These are phyloP conservation scores for Pulveroboletus sp. DNA, from an alignment of 768 basidiomycete species.

Conservation along the genomic window DNA sequence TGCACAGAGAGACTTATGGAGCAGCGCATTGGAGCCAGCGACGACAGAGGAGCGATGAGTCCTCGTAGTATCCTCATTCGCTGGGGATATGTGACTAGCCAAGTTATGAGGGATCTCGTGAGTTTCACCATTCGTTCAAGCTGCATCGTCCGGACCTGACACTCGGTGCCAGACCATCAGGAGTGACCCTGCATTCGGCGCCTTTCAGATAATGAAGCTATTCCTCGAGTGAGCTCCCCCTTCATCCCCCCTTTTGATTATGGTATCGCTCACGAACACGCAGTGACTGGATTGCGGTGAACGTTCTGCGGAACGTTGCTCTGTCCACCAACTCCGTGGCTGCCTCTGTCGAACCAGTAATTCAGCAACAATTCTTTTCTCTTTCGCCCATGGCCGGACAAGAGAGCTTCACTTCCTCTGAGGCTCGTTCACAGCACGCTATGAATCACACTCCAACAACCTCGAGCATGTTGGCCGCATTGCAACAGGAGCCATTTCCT, in stretches of 20 bases:
- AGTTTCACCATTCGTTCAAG: constrained; percentile 24
- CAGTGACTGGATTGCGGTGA: constrained; percentile 90
- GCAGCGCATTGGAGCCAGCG: constrained; percentile 52
- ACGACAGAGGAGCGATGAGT: constrained; percentile 78
- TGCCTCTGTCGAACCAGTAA: constrained; percentile 86
- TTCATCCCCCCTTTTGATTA: background rate
- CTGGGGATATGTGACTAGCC: constrained; percentile 90
- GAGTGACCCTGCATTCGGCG: constrained; percentile 88
- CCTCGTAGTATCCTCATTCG: constrained; percentile 84
- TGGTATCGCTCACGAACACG: constrained; percentile 15
- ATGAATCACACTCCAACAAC: constrained; percentile 84
- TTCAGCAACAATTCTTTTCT: constrained; percentile 85
- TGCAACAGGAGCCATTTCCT: constrained; percentile 73
- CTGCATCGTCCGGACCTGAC: background rate
- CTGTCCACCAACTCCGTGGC: constrained; percentile 89
- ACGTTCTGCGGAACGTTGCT: constrained; percentile 81
- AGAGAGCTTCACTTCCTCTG: constrained; percentile 66
- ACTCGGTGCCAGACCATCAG: constrained; percentile 66
- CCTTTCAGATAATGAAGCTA: constrained; percentile 87
- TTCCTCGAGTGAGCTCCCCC: constrained; percentile 72
- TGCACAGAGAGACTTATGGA: constrained; percentile 83
- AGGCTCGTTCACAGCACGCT: constrained; percentile 54
- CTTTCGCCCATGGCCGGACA: constrained; percentile 88
- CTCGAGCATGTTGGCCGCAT: constrained; percentile 85
- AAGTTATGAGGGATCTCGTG: constrained; percentile 88